phyloP scores from a whole-genome alignment of 2,329 filamentous ascomycete genomes.

The Trichoderma cornu-damae region DNA sequence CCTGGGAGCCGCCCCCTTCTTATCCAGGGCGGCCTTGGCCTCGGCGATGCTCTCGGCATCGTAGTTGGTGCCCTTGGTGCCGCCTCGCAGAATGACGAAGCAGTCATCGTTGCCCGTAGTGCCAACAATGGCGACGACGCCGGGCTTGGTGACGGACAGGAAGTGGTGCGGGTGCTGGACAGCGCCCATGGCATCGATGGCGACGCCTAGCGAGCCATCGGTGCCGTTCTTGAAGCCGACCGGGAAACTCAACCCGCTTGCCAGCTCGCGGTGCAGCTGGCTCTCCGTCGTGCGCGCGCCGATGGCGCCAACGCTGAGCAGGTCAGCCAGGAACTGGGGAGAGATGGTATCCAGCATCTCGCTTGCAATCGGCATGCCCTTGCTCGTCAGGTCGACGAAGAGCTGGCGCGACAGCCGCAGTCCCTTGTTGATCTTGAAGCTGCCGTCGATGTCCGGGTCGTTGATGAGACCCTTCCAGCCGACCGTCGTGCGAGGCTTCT shows the following conservation, averaged over 20 bases:
- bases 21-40: slow-evolving; percentile 71
- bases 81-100: slow-evolving; percentile 91
- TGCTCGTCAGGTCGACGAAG: slow-evolving; percentile 85
- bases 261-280: slow-evolving; percentile 90
- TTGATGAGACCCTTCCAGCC: slow-evolving; percentile 99
- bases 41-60: slow-evolving; percentile 78
- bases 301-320: slow-evolving; percentile 86
- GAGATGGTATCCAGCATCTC: slow-evolving; percentile 99
- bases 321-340: slow-evolving; percentile 90
- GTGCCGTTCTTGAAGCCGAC: slow-evolving; percentile 99
- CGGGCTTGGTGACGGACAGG: slow-evolving; percentile 93
- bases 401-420: slow-evolving; percentile 79
- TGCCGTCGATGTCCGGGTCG: slow-evolving; percentile 96
- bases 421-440: slow-evolving; percentile 99
- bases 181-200: slow-evolving; percentile 91
- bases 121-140: slow-evolving; percentile 88
- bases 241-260: slow-evolving; percentile 90
- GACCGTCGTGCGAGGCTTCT: slow-evolving; percentile 96
- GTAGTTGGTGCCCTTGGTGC: slow-evolving; percentile 91
- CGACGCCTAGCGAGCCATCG: slow-evolving; percentile 81
- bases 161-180: slow-evolving; percentile 93
- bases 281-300: slow-evolving; percentile 96
- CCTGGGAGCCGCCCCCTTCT: slow-evolving; percentile 67
- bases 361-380: slow-evolving; percentile 92
- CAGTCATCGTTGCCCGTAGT: slow-evolving; percentile 95